A percentile compares a stretch with the other conserved stretches of the same genome.
Evolutionary conservation across 2,329 filamentous ascomycete species (phyloP).

Genomic region (Cytospora mali): DNA sequence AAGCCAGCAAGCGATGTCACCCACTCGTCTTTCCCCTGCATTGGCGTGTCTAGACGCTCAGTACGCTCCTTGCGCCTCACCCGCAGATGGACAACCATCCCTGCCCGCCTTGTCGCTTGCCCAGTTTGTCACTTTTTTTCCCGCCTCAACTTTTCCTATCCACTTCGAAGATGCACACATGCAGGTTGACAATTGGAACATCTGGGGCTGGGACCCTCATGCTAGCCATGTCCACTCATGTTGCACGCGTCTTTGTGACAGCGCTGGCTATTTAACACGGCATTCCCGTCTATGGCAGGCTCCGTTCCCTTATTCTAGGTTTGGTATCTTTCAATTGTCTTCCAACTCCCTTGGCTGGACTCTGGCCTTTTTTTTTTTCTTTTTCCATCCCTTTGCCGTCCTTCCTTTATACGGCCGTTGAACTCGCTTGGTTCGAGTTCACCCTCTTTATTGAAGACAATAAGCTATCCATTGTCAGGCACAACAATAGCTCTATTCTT

Average conservation of each 20-base stretch:
- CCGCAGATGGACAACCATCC: slow-evolving; percentile 25
- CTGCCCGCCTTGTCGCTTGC: slow-evolving; percentile 20
- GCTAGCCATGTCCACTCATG: slow-evolving; percentile 19
- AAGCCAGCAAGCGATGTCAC: slow-evolving; percentile 17
- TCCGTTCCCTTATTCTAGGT: slow-evolving; percentile 13
- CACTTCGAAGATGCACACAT: slow-evolving; percentile 5
- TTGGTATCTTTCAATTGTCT: slow-evolving; percentile 7
- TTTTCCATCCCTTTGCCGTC: slow-evolving; percentile 33
- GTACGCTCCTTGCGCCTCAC: slow-evolving; percentile 20
- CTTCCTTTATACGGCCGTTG: slow-evolving; percentile 37
- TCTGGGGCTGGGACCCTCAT: slow-evolving; percentile 8
- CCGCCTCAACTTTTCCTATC: background rate
- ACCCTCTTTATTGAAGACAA: slow-evolving; percentile 28
- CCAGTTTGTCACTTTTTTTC: background rate
- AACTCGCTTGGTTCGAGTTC: slow-evolving; percentile 9
- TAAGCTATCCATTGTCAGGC: slow-evolving; percentile 30
- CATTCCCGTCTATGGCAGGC: slow-evolving; percentile 25
- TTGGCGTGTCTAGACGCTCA: slow-evolving; percentile 1
- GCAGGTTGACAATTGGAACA: slow-evolving; percentile 11
- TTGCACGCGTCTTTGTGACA: slow-evolving; percentile 12
- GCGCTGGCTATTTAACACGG: slow-evolving; percentile 27
- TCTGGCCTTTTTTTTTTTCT: too few species aligned
- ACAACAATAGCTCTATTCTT: slow-evolving; percentile 27
- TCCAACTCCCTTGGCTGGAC: slow-evolving; percentile 18
- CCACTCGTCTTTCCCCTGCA: slow-evolving; percentile 21